Percentiles rank a stretch among this genome's conserved stretches.
phyloP scores from a whole-genome alignment of 768 basidiomycete genomes.

The Strobilomyces confusus region DNA sequence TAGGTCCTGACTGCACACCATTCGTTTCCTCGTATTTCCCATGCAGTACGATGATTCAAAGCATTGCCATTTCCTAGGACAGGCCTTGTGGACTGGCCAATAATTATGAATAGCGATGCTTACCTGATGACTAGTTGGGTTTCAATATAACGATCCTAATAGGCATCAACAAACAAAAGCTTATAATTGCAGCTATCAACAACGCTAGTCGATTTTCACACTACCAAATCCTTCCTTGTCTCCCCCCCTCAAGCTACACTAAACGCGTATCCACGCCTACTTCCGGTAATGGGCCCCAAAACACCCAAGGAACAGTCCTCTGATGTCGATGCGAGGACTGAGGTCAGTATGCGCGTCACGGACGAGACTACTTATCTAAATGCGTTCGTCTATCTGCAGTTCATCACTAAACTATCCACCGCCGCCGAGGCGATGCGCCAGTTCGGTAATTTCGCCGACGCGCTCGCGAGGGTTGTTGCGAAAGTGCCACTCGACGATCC shows the following conservation, averaged over 20 bases:
- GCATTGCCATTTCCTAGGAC: conserved; percentile 5
- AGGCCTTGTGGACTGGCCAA: conserved; percentile 7
- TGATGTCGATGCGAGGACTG: conserved; percentile 28
- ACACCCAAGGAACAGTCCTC: conserved; percentile 20
- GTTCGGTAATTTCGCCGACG: conserved; percentile 57
- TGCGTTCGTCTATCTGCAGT: conserved; percentile 36
- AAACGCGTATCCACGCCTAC: conserved; percentile 26
- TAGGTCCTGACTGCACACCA: conserved; percentile 1
- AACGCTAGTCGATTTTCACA: conserved; percentile 36
- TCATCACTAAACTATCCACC: conserved; percentile 48
- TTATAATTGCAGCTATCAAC: conserved; percentile 38
- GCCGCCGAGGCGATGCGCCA: conserved; percentile 64
- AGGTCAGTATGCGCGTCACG: conserved; percentile 24
- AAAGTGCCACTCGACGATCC: conserved; percentile 34
- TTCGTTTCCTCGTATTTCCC: neutral
- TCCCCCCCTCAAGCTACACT: conserved; percentile 18
- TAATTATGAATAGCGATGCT: conserved; percentile 23
- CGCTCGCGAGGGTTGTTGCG: conserved; percentile 49
- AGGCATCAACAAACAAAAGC: conserved; percentile 38
- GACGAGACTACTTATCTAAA: conserved; percentile 16
- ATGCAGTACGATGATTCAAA: no score
- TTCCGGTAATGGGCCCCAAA: conserved; percentile 25
- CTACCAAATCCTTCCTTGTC: conserved; percentile 39
- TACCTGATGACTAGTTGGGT: conserved; percentile 36
- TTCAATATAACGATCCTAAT: conserved; percentile 36